Evolutionary conservation across 352 stramenopile species (phyloP).

Genomic region (Phytophthora podocarpi): DNA sequence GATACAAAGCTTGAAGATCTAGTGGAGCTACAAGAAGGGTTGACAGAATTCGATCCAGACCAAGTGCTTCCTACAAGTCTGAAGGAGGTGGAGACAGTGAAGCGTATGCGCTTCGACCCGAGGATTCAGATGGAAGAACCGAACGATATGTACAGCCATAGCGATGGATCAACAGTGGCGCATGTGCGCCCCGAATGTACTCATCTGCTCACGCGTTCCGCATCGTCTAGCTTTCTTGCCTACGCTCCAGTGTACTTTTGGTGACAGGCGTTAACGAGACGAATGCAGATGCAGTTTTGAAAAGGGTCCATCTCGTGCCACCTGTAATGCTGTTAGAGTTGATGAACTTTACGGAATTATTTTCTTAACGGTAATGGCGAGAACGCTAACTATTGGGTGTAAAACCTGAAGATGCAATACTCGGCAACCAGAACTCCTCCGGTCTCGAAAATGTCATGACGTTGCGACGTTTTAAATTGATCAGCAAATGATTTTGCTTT

Average conservation of each 20-base stretch:
- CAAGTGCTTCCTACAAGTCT: not conserved
- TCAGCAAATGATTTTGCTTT: conserved; percentile 11
- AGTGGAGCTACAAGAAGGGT: conserved; percentile 1
- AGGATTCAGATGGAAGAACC: not conserved
- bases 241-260: conserved; percentile 17
- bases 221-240: no score
- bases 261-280: conserved; percentile 5
- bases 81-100: conserved; percentile 1
- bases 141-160: conserved; percentile 6
- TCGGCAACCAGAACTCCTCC: not conserved
- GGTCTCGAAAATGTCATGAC: conserved; percentile 8
- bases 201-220: conserved; percentile 5
- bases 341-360: no score
- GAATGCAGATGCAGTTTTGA: no score
- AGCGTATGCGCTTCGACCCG: conserved; percentile 12
- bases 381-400: no score
- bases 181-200: conserved; percentile 5
- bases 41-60: conserved; percentile 5
- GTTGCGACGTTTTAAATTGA: conserved; percentile 6
- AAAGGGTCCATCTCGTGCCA: no score
- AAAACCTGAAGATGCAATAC: conserved; percentile 11
- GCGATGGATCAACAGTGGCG: not conserved
- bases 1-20: not conserved
- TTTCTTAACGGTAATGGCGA: no score
- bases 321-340: no score